Evolutionary conservation across 2,329 filamentous ascomycete species (phyloP), one percentile per base, ranked within the genome.

Genomic region (Fusarium stilboides): DNA sequence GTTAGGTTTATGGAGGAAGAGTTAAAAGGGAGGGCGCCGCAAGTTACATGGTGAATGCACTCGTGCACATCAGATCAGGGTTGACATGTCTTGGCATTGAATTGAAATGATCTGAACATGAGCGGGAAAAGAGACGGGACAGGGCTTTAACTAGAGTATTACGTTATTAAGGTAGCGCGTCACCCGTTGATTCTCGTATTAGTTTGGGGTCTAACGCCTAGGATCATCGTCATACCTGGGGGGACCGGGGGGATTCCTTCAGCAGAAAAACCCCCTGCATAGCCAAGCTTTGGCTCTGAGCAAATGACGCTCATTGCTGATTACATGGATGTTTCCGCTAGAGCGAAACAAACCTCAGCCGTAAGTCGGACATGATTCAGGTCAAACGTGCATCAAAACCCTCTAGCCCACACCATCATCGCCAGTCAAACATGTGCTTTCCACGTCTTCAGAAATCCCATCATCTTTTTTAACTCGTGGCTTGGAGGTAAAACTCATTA

Each of bases 241-340:
- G 28, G 28, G 28, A 45, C 14, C 17, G 9, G 28, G 9, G 28
- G 28, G 28, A 45, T 51, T 42, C 19, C 37, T 34, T 51, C 20
- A 37, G 28, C 33, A 28, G n/a, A n/a, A 15, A 24, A 37, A 28
- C 36, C 50, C 54, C 54, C 36, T 57, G 54, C 54, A 57, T 53
- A 8, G 8, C 28, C 28, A 31, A 31, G 28, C 28, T 31, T 13
- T 10, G 12, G 10, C 10, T 13, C 28, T 31, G 28, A 20, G 22
- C 31, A 57, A 53, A n/a, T 42, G 54, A 36, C 40, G 28, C 46
- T 36, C 31, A 17, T 51, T 19, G 44, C 19, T 20, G 8, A 20
- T 14, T 26, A 40, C 58, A 45, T 49, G 59, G 58, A 31, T 64
- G 37, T 26, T 24, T 49, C 59, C 43, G 44, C 26, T 64, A 63